A percentile compares a stretch with the other conserved stretches of the same genome.
phyloP scores from a whole-genome alignment of 768 basidiomycete genomes.

The Trametes cinnabarina region DNA sequence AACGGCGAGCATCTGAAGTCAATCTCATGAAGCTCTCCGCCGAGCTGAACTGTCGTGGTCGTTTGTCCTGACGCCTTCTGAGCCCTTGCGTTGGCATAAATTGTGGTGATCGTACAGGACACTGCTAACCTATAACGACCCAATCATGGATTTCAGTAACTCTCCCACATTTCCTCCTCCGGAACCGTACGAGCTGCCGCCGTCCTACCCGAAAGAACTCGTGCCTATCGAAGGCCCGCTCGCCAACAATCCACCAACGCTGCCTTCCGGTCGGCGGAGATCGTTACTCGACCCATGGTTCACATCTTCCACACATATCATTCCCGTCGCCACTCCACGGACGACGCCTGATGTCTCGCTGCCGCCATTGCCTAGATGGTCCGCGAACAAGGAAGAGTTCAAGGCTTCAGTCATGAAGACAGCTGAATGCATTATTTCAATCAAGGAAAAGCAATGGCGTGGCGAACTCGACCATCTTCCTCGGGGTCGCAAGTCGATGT shows the following conservation, averaged over 20 bases:
- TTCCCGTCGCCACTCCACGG: conserved; percentile 53
- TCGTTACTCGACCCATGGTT: conserved; percentile 35
- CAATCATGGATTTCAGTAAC: background rate
- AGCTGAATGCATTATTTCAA: conserved; percentile 25
- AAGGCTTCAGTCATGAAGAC: conserved; percentile 26
- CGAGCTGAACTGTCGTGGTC: too few species aligned
- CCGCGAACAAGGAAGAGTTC: conserved; percentile 35
- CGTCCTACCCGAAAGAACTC: conserved; percentile 7
- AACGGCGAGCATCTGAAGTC: too few species aligned
- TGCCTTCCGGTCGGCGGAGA: conserved; percentile 40
- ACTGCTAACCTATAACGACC: too few species aligned
- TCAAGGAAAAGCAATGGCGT: conserved; percentile 32
- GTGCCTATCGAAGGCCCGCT: conserved; percentile 11
- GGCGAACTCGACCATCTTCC: conserved; percentile 23
- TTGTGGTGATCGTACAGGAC: too few species aligned
- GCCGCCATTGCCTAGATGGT: conserved; percentile 32
- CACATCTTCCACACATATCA: conserved; percentile 50
- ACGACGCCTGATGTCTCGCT: conserved; percentile 42
- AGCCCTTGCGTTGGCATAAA: too few species aligned
- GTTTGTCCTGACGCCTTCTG: too few species aligned
- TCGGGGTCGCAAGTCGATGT: conserved; percentile 43
- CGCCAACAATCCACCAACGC: conserved; percentile 25
- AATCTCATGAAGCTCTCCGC: too few species aligned
- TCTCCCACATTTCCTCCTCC: conserved; percentile 15
- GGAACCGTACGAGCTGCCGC: conserved; percentile 2